Conservation (phyloP, 2,329 filamentous ascomycete species). For the Clonostachys rhizophaga region DNA sequence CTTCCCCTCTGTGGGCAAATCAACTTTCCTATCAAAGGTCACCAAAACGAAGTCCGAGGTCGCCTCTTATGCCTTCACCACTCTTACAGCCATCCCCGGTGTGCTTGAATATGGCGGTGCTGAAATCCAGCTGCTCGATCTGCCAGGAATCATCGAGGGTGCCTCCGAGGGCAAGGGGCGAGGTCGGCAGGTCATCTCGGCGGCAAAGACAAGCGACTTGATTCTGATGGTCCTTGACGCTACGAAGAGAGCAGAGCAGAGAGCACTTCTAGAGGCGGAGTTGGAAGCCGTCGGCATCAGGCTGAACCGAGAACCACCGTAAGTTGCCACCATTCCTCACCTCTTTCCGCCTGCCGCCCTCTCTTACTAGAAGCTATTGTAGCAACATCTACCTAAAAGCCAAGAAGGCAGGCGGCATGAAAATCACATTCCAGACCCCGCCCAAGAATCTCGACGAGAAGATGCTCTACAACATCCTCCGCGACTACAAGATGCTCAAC, state of each 20-base stretch:
- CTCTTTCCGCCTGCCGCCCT: too few relatives aligned
- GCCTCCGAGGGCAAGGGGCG: conserved; percentile 93
- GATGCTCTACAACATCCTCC: conserved; percentile 95
- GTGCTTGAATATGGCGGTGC: conserved; percentile 97
- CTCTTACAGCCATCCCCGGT: conserved; percentile 92
- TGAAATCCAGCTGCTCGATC: conserved; percentile 95
- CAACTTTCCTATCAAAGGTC: conserved; percentile 97
- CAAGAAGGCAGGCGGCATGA: conserved; percentile 97
- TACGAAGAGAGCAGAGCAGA: conserved; percentile 92
- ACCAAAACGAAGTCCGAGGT: conserved; percentile 97
- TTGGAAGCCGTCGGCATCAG: conserved; percentile 93
- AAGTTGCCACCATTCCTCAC: conserved; percentile 20
- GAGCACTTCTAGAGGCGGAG: conserved; percentile 84
- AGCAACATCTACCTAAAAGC: conserved; percentile 96
- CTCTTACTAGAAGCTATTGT: neutral
- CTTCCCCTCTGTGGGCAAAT: conserved; percentile 99
- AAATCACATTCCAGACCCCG: conserved; percentile 89
- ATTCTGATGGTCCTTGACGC: conserved; percentile 97
- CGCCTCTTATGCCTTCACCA: conserved; percentile 95
- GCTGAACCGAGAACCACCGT: conserved; percentile 87
- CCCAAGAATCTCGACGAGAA: conserved; percentile 94
- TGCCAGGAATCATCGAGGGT: conserved; percentile 97
- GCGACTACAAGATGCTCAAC: conserved; percentile 98
- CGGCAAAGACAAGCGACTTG: conserved; percentile 96
- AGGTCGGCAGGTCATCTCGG: conserved; percentile 93